Evolutionary conservation across 768 basidiomycete species (phyloP).

Genomic region (Sarcodon sp.): DNA sequence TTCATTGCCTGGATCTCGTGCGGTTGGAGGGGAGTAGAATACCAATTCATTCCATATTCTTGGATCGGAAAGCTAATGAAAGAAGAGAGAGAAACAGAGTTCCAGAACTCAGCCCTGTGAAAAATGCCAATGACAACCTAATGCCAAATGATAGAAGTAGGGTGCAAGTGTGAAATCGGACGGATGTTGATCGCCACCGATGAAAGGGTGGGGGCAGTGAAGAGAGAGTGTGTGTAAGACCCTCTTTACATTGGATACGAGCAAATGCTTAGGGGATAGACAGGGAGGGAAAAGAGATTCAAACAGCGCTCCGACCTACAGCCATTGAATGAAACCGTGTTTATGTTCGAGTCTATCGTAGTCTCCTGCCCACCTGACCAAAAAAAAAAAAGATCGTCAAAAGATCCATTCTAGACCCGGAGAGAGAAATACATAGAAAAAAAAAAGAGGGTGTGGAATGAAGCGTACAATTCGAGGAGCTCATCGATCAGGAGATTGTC

Average conservation of each 20-base stretch:
- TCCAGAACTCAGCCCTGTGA: too few species aligned
- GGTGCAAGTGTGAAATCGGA: too few species aligned
- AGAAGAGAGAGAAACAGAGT: too few species aligned
- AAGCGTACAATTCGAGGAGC: slow-evolving; percentile 40
- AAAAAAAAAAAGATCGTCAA: background rate
- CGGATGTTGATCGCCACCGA: too few species aligned
- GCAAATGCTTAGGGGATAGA: too few species aligned
- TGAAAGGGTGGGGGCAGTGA: too few species aligned
- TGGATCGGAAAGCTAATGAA: slow-evolving; percentile 52
- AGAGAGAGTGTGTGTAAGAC: background rate
- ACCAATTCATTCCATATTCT: slow-evolving; percentile 61
- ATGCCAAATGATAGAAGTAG: too few species aligned
- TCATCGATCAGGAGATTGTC: slow-evolving; percentile 51
- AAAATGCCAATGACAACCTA: too few species aligned
- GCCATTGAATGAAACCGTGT: slow-evolving; percentile 71
- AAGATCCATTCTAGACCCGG: too few species aligned
- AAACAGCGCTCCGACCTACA: slow-evolving; percentile 29
- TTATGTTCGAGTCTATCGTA: slow-evolving; percentile 50
- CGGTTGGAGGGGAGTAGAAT: slow-evolving; percentile 50
- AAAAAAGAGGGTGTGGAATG: background rate
- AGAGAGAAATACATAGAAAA: background rate
- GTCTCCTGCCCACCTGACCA: slow-evolving; percentile 48
- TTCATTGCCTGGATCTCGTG: slow-evolving; percentile 54
- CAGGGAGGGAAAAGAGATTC: background rate
- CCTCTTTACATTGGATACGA: background rate